Evolutionary conservation across 768 basidiomycete species (phyloP), one percentile per base, ranked within the genome.

Genomic region (Cystofilobasidium ferigula): DNA sequence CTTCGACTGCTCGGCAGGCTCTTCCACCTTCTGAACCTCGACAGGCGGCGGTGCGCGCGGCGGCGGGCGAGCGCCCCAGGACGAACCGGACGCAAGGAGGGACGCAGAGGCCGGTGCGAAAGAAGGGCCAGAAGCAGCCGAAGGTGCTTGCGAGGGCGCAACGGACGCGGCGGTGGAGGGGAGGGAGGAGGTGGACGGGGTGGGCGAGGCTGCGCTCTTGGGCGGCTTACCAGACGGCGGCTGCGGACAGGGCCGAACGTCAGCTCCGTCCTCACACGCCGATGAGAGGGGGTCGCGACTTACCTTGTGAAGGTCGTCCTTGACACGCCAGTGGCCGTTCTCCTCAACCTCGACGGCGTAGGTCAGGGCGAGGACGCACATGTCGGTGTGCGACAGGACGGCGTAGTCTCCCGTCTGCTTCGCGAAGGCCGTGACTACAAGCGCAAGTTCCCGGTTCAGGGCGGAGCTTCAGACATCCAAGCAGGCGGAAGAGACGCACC

Each of bases 381-480:
- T 75, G 84, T 99, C 95, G 18, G 92, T 82, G 75, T 86, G 83
- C 18, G 91, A 95, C 43, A 99, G 80, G 56, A 91, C 93, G 48
- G 88, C 79, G 74, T 91, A 93, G 77, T 99, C 95, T 74, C 95
- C 95, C 0, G 94, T 94, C 80, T 89, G 89, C 80, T 91, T 94
- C 4, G 95, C 89, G 76, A 85, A 86, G 69, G 86, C 86, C 63
- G 87, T 88, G 5, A 94, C 95, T 97, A 73, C 14, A 6, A n/a
- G 26, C 16, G 22, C 24, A 22, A 48, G 32, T 6, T 28, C 26
- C 43, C 35, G 38, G 20, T 35, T 16, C 8, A 8, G 28, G 7
- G n/a, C 35, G 12, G 12, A 58, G 18, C 13, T 14, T 35, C n/a
- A 5, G 38, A 16, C 28, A 58, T 7, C 32, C 32, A 30, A 14